Base-by-base conservation (phyloP, 1,284 basidiomycete species). In the Pisolithus thermaeus region DNA sequence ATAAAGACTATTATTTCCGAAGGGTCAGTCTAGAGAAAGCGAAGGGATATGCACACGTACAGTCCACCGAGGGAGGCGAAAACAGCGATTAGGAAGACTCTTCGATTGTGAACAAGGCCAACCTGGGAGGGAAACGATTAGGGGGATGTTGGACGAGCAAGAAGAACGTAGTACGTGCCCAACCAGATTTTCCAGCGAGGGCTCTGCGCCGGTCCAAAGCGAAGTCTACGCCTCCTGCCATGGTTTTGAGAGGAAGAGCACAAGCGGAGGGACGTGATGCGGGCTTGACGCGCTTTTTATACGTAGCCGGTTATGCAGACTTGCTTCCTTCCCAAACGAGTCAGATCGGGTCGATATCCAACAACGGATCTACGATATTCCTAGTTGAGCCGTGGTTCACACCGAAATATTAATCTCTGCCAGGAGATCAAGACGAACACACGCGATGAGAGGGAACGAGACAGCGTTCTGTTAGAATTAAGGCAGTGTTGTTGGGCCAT, bases 61-160 rank as follows among this genome's bases (percentile, higher is more conserved):
- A 86, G 60, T 58, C 84, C 84, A 65, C 84, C 84, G 27, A 86
- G 71, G 12, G 83, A 85, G 4, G 84, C 84, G 60, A 86, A 87
- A n/a, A 87, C 75, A 9, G 83, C 78, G 49, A 84, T 83, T 18
- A 74, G 68, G 57, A 86, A 84, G 37, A 84, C 68, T 54, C 73
- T 75, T 32, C 74, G 70, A 60, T 86, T 87, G 54, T 79, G 76
- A 14, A 86, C 68, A 36, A 86, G 69, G 3, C 82, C 84, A 52
- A 74, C 76, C 84, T 84, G 42, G 25, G 42, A 27, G 3, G 42
- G 7, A 28, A 58, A 14, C 18, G n/a, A 27, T 25, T 27, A 36
- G 41, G 16, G 38, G 20, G 49, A 56, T 36, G 40, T 48, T 51
- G n/a, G 27, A 44, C 35, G 8, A 2, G 40, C 35, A 47, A 37